These are phyloP conservation scores for Davidsoniella virescens DNA, from an alignment of 2,329 filamentous ascomycete genomes.

Conservation along the genomic window DNA sequence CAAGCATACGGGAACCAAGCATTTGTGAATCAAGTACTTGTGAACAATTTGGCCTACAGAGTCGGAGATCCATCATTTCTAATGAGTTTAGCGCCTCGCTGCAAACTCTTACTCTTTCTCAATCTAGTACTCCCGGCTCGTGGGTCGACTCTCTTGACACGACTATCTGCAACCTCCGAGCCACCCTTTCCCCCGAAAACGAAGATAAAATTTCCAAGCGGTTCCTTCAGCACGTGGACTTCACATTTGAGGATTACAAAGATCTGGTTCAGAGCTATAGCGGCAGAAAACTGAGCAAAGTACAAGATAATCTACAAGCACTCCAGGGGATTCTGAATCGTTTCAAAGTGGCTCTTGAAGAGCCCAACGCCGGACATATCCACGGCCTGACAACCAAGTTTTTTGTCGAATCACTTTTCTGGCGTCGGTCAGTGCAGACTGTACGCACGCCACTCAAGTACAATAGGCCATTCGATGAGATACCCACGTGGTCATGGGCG, in stretches of 20 bases:
- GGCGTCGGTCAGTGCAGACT: background rate
- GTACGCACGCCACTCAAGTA: too few species aligned
- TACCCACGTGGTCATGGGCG: constrained; percentile 4
- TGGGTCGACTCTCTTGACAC: background rate
- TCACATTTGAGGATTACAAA: constrained; percentile 1
- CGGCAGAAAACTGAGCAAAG: background rate
- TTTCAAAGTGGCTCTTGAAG: background rate
- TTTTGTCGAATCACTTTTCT: constrained; percentile 3
- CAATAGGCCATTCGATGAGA: too few species aligned
- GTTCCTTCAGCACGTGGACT: background rate
- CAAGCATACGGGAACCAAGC: too few species aligned
- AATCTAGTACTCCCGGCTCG: too few species aligned
- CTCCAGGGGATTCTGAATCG: constrained; percentile 1
- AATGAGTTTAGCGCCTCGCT: too few species aligned
- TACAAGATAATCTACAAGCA: background rate
- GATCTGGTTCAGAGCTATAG: constrained; percentile 1
- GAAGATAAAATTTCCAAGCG: background rate
- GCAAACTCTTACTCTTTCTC: too few species aligned
- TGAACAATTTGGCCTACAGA: too few species aligned
- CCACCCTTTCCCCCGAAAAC: background rate
- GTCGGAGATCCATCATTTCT: too few species aligned
- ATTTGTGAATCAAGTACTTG: too few species aligned
- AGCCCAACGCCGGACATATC: background rate
- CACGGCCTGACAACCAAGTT: constrained; percentile 1
- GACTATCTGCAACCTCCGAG: background rate